Base-by-base conservation (phyloP, 169 alveolate species). In the Cryptosporidium sp. region DNA sequence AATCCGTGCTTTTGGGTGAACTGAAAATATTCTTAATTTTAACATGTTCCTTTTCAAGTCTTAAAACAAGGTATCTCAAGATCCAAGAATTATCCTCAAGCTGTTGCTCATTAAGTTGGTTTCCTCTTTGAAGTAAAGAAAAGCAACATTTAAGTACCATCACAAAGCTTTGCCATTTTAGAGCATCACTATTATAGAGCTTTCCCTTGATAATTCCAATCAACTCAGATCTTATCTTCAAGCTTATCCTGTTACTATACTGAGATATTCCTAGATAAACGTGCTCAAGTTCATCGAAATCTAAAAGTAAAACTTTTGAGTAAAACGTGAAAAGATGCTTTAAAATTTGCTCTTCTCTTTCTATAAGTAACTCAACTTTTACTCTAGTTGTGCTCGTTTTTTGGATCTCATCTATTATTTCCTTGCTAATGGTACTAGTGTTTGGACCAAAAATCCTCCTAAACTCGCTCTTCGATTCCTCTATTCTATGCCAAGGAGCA, bases 401-500 rank as follows among this genome's bases (percentile, higher is more conserved):
- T 29, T 80, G 89, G 3, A 80, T 41, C 62, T 80, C 89, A 33
- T 80, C 89, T 10, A 65, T 62, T 8, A 80, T 35, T 18, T 80
- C 75, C 21, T 80, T 33, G 37, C 68, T 80, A 43, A 80, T 50
- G 50, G 61, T 43, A 16, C 10, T 45, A 12, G 61, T 33, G 31
- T 58, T 61, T 29, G 62, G 48, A 4, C 89, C 89, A 61, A 80
- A 80, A 31, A 80, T 62, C 41, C 89, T 37, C 35, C 73, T 65
- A 21, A 48, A 62, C 31, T 80, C 89, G 31, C 23, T 80, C 70
- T 35, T 80, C 10, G 89, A 80, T 18, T 80, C 89, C 23, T 80
- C 80, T n/a, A 80, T 80, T 29, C 89, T 80, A 43, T 62, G 29
- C 89, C 89, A 80, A 10, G 89, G 89, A n/a, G 89, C n/a, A 31